phyloP scores from a whole-genome alignment of 441 rosid genomes.

The Erodium moschatum region DNA sequence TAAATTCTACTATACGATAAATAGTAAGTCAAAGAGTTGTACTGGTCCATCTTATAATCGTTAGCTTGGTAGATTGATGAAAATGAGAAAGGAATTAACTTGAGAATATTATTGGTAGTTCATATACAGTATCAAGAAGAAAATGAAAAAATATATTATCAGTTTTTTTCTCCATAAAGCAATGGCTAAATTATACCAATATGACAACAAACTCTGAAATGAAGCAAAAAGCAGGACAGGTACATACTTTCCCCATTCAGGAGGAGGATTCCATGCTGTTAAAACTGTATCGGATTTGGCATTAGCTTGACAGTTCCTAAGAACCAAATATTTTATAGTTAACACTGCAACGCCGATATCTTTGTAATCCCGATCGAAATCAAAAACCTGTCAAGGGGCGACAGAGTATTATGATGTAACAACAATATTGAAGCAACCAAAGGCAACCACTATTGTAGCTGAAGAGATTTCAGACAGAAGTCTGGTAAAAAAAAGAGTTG shows the following conservation, averaged over 20 bases:
- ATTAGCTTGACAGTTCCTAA: slow-evolving; percentile 68
- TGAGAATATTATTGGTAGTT: slow-evolving; percentile 3
- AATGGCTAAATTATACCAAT: neutral
- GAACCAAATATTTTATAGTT: slow-evolving; percentile 74
- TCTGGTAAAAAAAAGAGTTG: neutral
- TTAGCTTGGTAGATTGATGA: neutral
- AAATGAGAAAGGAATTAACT: neutral
- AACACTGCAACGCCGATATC: slow-evolving; percentile 86
- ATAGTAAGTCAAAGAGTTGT: neutral
- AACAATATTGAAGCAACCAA: slow-evolving; percentile 2
- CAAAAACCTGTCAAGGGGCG: slow-evolving; percentile 54
- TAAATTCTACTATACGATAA: neutral
- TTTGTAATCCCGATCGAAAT: slow-evolving; percentile 92
- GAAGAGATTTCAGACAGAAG: neutral
- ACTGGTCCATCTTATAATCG: neutral
- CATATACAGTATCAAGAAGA: neutral
- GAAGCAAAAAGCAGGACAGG: slow-evolving; percentile 17
- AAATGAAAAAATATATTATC: neutral
- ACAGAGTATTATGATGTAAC: slow-evolving; percentile 14
- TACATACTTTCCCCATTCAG: slow-evolving; percentile 92
- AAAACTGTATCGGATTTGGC: slow-evolving; percentile 85
- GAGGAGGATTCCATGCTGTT: slow-evolving; percentile 97
- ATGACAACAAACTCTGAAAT: slow-evolving; percentile 8
- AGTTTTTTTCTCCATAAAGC: neutral
- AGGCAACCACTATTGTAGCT: slow-evolving; percentile 4